Base-by-base conservation (phyloP, 2,329 filamentous ascomycete genomes). In the Phaeosphaeria sp. region DNA sequence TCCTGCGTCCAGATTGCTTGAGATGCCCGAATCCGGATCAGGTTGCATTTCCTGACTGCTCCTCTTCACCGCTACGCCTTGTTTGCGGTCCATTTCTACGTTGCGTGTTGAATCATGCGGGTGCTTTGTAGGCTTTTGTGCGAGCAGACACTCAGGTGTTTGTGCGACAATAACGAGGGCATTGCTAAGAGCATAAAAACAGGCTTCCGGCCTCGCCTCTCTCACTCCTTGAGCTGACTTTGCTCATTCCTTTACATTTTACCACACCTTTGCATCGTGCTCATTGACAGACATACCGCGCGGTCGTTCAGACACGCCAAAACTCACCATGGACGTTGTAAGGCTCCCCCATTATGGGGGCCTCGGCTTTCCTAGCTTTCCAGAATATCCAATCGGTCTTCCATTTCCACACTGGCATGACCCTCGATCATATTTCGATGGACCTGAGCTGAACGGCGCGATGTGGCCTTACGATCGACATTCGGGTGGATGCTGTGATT, bases 401-500 rank as follows among this genome's bases (percentile, higher is more conserved):
- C 11, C 25, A 11, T 30, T 30, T 11, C 30, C 30, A 13, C 30
- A 36, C 15, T 36, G 30, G 6, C 30, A 36, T 3, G 30, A 6
- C 8, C 30, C 30, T 13, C 5, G 30, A 3, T 13, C 30, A 36
- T 13, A 3, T 7, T 36, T 20, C 15, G 40, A 54, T 20, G 39
- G n/a, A 22, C 47, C 30, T 3, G 21, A 17, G 36, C 39, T 51
- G 39, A 53, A 45, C 30, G 44, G 47, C 24, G 53, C 58, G 39
- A 27, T 33, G 30, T 63, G 58, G 60, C 33, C 49, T 5, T 59
- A 42, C 21, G 43, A 57, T 39, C 39, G 56, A 6, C 57, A 51
- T 20, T 22, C 49, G 15, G 39, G 54, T 20, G 20, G 45, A n/a
- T 64, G 56, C 40, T 64, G 61, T 45, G 56, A 62, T 4, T 56